Base-by-base conservation (phyloP, 163 green algal genomes). In the Chlorella variabilis region DNA sequence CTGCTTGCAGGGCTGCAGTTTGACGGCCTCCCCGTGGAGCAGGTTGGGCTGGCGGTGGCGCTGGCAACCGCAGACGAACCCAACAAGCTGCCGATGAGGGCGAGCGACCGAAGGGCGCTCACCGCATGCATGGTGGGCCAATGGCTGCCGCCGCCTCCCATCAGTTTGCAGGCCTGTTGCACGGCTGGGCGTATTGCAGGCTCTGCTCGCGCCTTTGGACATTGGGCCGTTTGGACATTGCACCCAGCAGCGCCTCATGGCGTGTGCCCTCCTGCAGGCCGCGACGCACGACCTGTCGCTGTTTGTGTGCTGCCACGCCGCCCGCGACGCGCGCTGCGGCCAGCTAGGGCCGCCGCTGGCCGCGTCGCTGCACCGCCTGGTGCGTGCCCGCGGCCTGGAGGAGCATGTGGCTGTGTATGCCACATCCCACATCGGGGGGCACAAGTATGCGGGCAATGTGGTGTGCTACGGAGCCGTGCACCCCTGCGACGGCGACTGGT, bases 401-500 rank as follows among this genome's bases (percentile, higher is more conserved):
- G 49, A 84, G 2, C 15, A 63, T 3, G 66, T 91, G 29, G 4
- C n/a, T 2, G 87, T 91, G 25, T 86, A 54, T 49, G 75, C 77
- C 38, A 85, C 79, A 66, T 87, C 74, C 23, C 75, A 71, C 39
- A 49, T 81, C 13, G 75, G 58, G 27, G 58, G 89, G 6, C 87
- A 91, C 83, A 88, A 90, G 84, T 91, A 87, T 76, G 89, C 89
- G 8, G 89, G 85, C 42, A 93, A 93, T 56, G 85, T 93, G n/a
- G 23, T 91, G 21, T 82, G 84, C 0, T 87, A 87, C 41, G 83
- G 89, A 6, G 39, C 73, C 3, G 59, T 86, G n/a, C 81, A 82
- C 54, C 87, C 89, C 25, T 90, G 84, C 75, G 86, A 93, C 73
- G 89, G 89, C 49, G 89, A 93, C 83, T 91, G 87, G 89, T 93